These are phyloP conservation scores for Nymphaea thermarum DNA, from an alignment of 164 flowering plant species.

Conservation along the genomic window DNA sequence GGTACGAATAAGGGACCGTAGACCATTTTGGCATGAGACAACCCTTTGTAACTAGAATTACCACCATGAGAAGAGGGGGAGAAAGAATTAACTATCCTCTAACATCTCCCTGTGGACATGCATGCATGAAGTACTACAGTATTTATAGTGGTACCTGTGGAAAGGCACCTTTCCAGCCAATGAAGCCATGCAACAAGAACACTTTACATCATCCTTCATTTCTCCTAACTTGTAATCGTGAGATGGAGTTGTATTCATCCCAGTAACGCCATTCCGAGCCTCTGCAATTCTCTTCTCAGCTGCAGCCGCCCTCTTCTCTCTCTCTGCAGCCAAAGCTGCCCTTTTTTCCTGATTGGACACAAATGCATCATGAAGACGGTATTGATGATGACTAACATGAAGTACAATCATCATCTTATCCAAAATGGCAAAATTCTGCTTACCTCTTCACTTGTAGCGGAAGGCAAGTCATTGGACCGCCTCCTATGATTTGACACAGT, in stretches of 20 bases:
- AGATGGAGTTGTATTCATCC: slow-evolving; percentile 6
- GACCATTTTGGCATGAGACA: no score
- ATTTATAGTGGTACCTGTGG: slow-evolving; percentile 81
- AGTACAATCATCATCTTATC: neutral
- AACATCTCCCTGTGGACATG: slow-evolving; percentile 67
- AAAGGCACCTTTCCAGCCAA: slow-evolving; percentile 81
- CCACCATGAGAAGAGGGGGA: neutral
- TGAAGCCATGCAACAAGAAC: slow-evolving; percentile 69
- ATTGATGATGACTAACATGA: no score
- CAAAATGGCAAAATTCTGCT: neutral
- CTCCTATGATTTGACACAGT: slow-evolving; percentile 18
- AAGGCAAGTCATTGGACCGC: neutral
- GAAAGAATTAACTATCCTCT: slow-evolving; percentile 40
- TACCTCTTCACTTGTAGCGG: neutral
- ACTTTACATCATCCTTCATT: slow-evolving; percentile 18
- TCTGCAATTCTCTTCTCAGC: slow-evolving; percentile 77
- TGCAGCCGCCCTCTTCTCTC: slow-evolving; percentile 95
- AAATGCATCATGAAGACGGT: neutral
- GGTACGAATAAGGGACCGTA: no score
- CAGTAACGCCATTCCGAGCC: slow-evolving; percentile 25
- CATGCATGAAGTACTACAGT: slow-evolving; percentile 95
- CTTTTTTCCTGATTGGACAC: neutral
- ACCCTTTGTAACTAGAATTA: no score
- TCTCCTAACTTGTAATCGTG: slow-evolving; percentile 14
- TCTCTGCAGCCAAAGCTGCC: slow-evolving; percentile 38